phyloP scores from a whole-genome alignment of 176 grass and related monocot genomes.

The Eremochloa ophiuroides region DNA sequence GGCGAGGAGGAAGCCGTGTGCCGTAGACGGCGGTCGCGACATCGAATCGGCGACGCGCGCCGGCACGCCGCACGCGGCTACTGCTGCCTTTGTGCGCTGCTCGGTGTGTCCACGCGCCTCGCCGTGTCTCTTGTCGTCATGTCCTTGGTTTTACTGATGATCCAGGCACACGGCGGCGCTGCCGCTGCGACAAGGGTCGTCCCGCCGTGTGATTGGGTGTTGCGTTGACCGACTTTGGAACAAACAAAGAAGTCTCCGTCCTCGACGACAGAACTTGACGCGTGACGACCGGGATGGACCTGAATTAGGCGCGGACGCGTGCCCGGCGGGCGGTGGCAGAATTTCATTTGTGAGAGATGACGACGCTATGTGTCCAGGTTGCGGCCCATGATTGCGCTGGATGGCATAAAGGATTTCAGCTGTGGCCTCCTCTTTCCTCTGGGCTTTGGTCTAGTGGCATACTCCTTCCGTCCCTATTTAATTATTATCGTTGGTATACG shows the following conservation, averaged over 20 bases:
- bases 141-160: not conserved
- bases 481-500: no score
- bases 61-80: not conserved
- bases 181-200: not conserved
- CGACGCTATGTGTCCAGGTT: not conserved
- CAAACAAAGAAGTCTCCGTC: slow-evolving; percentile 3
- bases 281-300: not conserved
- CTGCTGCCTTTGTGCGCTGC: not conserved
- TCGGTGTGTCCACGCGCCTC: not conserved
- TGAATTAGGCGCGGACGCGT: no score
- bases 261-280: slow-evolving; percentile 14
- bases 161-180: not conserved
- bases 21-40: not conserved
- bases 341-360: not conserved
- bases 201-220: not conserved
- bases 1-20: slow-evolving; percentile 1
- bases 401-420: not conserved
- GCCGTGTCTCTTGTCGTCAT: not conserved
- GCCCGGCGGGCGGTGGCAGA: not conserved
- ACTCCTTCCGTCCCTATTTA: no score
- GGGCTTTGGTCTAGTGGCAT: no score
- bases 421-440: no score
- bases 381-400: not conserved
- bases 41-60: slow-evolving; percentile 10
- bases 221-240: not conserved